Evolutionary conservation across 2,329 filamentous ascomycete species (phyloP), one percentile per base, ranked within the genome.

Genomic region (Trichoderma sp.): DNA sequence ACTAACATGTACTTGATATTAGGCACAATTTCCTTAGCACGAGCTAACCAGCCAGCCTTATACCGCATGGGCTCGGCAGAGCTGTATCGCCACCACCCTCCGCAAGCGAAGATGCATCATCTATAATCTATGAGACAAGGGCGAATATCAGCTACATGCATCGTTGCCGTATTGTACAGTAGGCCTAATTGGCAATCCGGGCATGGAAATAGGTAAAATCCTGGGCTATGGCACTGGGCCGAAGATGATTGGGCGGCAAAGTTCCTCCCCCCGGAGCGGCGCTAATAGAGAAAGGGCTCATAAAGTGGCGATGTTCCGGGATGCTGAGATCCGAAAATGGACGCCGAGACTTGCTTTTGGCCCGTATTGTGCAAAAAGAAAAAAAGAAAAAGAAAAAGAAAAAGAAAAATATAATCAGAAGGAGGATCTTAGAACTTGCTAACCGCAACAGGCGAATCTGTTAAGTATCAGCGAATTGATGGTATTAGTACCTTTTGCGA

Each of bases 201-300:
- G 26, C 4, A 26, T 26, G 4, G 26, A 4, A 26, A 2, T 26
- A 26, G 26, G 26, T 26, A 32, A 18, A 24, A 43, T 18, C 26
- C 7, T 43, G 61, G 61, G n/a, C n/a, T 26, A 21, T 11, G 3
- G n/a, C n/a, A 8, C 43, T 6, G 24, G n/a, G 18, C 2, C 26
- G 11, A 55, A 30, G n/a, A 34, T 68, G 66, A 68, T 68, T 68
- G 66, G 66, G 37, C 11, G 37, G 34, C 16, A 68, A 68, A 68
- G 66, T 68, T 68, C 66, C 66, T 49, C 14, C 14, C 51, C 1
- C 4, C 24, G 28, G 39, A 32, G 46, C n/a, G 39, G 55, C 64
- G 64, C 64, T 66, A 66, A 66, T 34, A 39, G 21, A 21, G n/a
- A 24, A 21, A 24, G 52, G 21, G 54, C 64, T n/a, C 28, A 21